phyloP scores from a whole-genome alignment of 495 filamentous ascomycete species.

The Xylaria cubensis region DNA sequence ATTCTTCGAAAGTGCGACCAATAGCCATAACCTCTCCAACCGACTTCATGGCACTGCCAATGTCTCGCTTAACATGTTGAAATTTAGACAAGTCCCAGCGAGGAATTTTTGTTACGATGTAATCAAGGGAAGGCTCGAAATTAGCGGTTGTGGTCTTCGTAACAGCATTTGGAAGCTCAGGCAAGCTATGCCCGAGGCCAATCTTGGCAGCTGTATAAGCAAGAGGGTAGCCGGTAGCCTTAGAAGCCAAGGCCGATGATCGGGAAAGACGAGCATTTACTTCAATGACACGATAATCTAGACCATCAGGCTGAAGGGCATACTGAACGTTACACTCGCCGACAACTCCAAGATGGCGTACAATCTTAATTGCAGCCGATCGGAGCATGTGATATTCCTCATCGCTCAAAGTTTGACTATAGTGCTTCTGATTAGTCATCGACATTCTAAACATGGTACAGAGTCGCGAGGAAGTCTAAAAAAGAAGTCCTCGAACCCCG shows the following conservation, averaged over 20 bases:
- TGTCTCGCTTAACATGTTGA: conserved; percentile 96
- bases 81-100: conserved; percentile 98
- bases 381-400: conserved; percentile 99
- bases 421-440: not conserved
- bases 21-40: conserved; percentile 99
- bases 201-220: conserved; percentile 98
- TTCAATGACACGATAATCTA: conserved; percentile 97
- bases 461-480: not conserved
- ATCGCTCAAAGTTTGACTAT: conserved; percentile 89
- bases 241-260: conserved; percentile 95
- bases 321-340: conserved; percentile 99
- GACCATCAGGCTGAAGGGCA: conserved; percentile 89
- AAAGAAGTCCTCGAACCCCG: not conserved
- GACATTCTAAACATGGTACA: not conserved
- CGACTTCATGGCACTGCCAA: conserved; percentile 97
- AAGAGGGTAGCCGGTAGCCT: conserved; percentile 96
- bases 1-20: conserved; percentile 96
- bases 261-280: conserved; percentile 97
- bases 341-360: conserved; percentile 92
- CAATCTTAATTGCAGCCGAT: conserved; percentile 93
- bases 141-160: conserved; percentile 99
- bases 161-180: conserved; percentile 94
- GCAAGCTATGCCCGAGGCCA: conserved; percentile 89
- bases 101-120: conserved; percentile 98
- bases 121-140: conserved; percentile 96